A percentile compares a stretch with the other conserved stretches of the same genome.
These are phyloP conservation scores for Nicotiana obtusifolia DNA, from an alignment of 257 asterid species.

Conservation along the genomic window DNA sequence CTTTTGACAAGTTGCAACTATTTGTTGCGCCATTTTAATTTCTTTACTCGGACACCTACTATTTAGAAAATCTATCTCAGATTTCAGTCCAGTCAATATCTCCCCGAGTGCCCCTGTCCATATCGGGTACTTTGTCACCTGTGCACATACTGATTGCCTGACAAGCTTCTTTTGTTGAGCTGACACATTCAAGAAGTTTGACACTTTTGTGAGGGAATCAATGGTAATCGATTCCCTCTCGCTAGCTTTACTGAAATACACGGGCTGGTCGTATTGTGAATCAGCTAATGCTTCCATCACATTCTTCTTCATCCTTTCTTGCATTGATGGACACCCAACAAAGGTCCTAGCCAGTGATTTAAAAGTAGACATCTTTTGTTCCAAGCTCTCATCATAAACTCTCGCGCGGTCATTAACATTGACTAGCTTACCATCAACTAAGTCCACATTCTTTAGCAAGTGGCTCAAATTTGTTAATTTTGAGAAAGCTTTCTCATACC, in stretches of 20 bases:
- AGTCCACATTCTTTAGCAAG: slow-evolving; percentile 50
- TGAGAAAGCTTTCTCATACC: slow-evolving; percentile 31
- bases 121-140: slow-evolving; percentile 50
- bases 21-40: slow-evolving; percentile 48
- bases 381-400: slow-evolving; percentile 45
- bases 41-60: slow-evolving; percentile 30
- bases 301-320: slow-evolving; percentile 36
- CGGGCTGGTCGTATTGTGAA: too few species aligned
- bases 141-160: slow-evolving; percentile 57
- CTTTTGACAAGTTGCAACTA: slow-evolving; percentile 43
- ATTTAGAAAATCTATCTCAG: slow-evolving; percentile 38
- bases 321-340: slow-evolving; percentile 50
- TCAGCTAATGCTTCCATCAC: too few species aligned
- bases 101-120: slow-evolving; percentile 24
- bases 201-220: slow-evolving; percentile 18
- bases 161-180: slow-evolving; percentile 73
- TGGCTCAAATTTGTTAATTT: slow-evolving; percentile 48
- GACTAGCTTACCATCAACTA: slow-evolving; percentile 62
- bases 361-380: slow-evolving; percentile 42
- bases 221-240: too few species aligned
- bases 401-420: slow-evolving; percentile 40
- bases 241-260: too few species aligned
- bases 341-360: slow-evolving; percentile 49
- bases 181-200: slow-evolving; percentile 51
- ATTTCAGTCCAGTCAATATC: slow-evolving; percentile 50